phyloP scores from a whole-genome alignment of 2,329 filamentous ascomycete species.

The Sporothrix pseudoabietina region DNA sequence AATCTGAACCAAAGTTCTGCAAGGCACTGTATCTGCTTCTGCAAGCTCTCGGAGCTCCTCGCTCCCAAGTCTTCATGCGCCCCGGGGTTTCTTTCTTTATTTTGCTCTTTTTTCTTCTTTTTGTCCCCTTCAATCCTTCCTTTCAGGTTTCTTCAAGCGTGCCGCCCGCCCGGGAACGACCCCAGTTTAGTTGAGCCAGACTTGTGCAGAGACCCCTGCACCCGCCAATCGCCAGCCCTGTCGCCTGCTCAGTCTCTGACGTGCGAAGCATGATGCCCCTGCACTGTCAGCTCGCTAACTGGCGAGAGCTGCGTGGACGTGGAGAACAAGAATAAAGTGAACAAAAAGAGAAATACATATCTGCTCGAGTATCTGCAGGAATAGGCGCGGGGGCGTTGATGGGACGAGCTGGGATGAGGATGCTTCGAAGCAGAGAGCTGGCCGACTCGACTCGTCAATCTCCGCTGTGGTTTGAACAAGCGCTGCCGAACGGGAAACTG shows the following conservation, averaged over 20 bases:
- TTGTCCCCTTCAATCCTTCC: background rate
- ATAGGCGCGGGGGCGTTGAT: constrained; percentile 25
- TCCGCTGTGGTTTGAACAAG: constrained; percentile 10
- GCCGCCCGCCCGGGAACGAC: constrained; percentile 21
- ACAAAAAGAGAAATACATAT: background rate
- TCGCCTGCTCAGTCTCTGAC: constrained; percentile 21
- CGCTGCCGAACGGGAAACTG: background rate
- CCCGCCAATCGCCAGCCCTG: constrained; percentile 26
- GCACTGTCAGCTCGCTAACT: constrained; percentile 14
- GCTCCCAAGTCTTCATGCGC: background rate
- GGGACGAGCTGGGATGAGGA: constrained; percentile 15
- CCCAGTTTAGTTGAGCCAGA: background rate
- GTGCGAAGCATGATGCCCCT: background rate
- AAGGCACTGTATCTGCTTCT: background rate
- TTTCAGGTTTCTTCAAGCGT: background rate
- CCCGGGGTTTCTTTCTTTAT: background rate
- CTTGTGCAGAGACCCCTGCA: constrained; percentile 10
- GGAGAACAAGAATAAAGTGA: background rate
- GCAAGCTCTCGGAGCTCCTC: background rate
- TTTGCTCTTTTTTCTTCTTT: background rate
- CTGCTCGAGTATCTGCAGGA: background rate
- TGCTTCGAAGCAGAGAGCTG: background rate
- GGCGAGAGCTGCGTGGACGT: background rate
- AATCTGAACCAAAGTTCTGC: constrained; percentile 13
- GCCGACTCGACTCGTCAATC: background rate